Percentiles rank a stretch among this genome's conserved stretches.
Evolutionary conservation across 371 early-diverging fungal species (phyloP).

Genomic region (Syncephalis plumigaleata): DNA sequence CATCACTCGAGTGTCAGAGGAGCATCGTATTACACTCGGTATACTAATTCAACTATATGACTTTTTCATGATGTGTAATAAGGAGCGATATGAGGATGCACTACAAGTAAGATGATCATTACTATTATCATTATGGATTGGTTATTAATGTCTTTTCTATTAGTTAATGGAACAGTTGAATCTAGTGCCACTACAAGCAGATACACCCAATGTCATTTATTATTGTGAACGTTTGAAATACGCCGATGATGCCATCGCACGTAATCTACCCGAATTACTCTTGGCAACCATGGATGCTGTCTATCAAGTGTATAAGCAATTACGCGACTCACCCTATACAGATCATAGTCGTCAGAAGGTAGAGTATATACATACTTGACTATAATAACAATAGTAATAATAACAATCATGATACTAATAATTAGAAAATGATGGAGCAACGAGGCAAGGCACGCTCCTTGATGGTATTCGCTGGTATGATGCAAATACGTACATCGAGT

Average conservation of each 20-base stretch:
- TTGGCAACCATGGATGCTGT: slow-evolving; percentile 51
- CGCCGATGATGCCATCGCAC: slow-evolving; percentile 34
- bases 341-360: slow-evolving; percentile 17
- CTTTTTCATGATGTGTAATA: too few species aligned
- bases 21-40: background rate
- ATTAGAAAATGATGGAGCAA: background rate
- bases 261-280: slow-evolving; percentile 59
- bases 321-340: slow-evolving; percentile 24
- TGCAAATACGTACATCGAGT: slow-evolving; percentile 66
- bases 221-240: slow-evolving; percentile 23
- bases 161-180: too few species aligned
- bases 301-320: slow-evolving; percentile 25
- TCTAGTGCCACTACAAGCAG: too few species aligned
- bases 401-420: background rate
- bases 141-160: too few species aligned
- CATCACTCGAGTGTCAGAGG: slow-evolving; percentile 2
- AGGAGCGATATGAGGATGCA: too few species aligned
- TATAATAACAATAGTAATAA: background rate
- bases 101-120: too few species aligned
- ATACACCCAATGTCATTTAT: slow-evolving; percentile 18
- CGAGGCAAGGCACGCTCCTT: slow-evolving; percentile 32
- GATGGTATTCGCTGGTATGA: slow-evolving; percentile 60
- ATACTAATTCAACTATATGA: background rate
- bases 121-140: too few species aligned
- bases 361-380: slow-evolving; percentile 1